Percentiles rank a stretch among this genome's conserved stretches.
Evolutionary conservation across 768 basidiomycete genomes (phyloP).

Genomic region (Podaxis rugospora): DNA sequence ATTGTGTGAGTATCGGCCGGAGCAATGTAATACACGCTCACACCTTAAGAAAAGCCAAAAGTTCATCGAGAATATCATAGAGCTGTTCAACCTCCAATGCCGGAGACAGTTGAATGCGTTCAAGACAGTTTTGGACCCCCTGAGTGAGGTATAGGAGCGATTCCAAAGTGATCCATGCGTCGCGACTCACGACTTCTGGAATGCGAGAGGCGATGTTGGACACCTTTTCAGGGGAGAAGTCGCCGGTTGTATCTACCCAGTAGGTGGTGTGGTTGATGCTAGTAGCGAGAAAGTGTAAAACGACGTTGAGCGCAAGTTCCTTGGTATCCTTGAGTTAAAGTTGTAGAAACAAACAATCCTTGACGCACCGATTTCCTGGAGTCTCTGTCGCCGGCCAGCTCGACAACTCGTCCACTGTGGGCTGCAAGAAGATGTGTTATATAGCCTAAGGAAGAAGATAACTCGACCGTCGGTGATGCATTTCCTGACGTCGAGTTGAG

Average conservation of each 20-base stretch:
- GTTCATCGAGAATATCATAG: slow-evolving; percentile 43
- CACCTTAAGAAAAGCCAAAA: slow-evolving; percentile 26
- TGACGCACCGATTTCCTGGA: slow-evolving; percentile 66
- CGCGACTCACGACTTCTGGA: slow-evolving; percentile 18
- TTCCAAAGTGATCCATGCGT: not conserved
- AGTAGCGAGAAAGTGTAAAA: slow-evolving; percentile 45
- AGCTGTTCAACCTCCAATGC: slow-evolving; percentile 57
- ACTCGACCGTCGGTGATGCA: slow-evolving; percentile 4
- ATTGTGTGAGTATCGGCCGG: not conserved
- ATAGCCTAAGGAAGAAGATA: not conserved
- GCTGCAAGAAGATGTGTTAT: not conserved
- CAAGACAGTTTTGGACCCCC: slow-evolving; percentile 32
- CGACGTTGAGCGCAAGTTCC: slow-evolving; percentile 58
- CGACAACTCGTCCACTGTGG: slow-evolving; percentile 44
- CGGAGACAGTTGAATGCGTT: slow-evolving; percentile 54
- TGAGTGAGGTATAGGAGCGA: slow-evolving; percentile 5
- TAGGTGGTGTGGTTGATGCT: slow-evolving; percentile 34
- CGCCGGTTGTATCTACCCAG: slow-evolving; percentile 75
- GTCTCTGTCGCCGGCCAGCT: slow-evolving; percentile 61
- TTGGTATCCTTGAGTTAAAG: slow-evolving; percentile 21
- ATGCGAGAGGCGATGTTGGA: slow-evolving; percentile 25
- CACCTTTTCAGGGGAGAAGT: slow-evolving; percentile 53
- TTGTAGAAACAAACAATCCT: not conserved
- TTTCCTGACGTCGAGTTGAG: slow-evolving; percentile 21
- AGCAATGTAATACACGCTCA: not conserved